Conservation (phyloP, 2,329 filamentous ascomycete genomes). For the Dissoconium aciculare region DNA sequence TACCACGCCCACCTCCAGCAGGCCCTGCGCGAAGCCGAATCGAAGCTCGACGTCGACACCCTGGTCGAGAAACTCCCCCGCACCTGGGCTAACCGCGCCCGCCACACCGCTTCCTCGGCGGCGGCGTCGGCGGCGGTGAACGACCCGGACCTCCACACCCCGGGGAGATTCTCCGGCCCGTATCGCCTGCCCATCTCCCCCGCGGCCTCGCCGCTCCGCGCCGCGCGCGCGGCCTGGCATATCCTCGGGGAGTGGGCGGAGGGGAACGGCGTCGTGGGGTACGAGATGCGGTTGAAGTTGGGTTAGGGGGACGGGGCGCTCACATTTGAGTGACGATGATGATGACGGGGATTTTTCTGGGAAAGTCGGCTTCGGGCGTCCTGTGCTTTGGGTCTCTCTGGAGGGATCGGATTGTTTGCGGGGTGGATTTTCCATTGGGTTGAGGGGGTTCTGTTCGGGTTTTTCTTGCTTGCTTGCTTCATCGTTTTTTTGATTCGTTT, state of each 20-base stretch:
- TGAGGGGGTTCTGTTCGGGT: too few species aligned
- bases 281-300: constrained; percentile 17
- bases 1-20: constrained; percentile 10
- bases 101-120: constrained; percentile 6
- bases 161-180: constrained; percentile 21
- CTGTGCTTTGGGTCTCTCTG: too few species aligned
- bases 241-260: constrained; percentile 31
- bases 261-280: constrained; percentile 12
- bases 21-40: constrained; percentile 11
- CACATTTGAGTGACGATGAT: too few species aligned
- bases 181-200: constrained; percentile 28
- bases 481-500: too few species aligned
- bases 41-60: constrained; percentile 22
- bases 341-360: too few species aligned
- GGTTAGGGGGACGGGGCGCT: too few species aligned
- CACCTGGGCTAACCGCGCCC: constrained; percentile 24
- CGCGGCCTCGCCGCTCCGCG: constrained; percentile 30
- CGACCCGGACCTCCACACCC: constrained; percentile 11
- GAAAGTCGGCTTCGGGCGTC: too few species aligned
- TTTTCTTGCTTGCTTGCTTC: too few species aligned
- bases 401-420: too few species aligned
- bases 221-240: constrained; percentile 29
- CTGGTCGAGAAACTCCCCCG: constrained; percentile 25
- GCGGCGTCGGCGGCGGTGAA: constrained; percentile 14
- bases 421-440: too few species aligned